Conservation (phyloP, 768 basidiomycete species). For the Auriscalpium orientale region DNA sequence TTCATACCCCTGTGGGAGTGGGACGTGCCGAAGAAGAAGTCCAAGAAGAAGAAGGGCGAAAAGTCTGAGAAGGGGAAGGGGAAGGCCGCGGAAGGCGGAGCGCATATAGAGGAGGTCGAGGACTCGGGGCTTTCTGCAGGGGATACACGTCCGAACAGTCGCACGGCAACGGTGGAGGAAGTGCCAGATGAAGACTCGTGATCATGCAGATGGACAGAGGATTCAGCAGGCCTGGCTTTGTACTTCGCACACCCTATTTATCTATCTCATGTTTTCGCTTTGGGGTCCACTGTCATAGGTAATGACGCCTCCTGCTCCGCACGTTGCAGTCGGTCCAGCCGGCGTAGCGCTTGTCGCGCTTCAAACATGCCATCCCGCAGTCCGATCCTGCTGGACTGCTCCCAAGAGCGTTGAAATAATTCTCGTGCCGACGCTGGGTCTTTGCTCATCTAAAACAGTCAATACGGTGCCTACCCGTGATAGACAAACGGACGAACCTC, state of each 20-base stretch:
- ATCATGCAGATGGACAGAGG: background rate
- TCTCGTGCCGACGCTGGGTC: constrained; percentile 7
- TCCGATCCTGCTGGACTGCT: constrained; percentile 9
- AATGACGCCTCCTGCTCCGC: background rate
- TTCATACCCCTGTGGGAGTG: constrained; percentile 97
- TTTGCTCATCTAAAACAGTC: constrained; percentile 3
- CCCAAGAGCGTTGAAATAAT: constrained; percentile 9
- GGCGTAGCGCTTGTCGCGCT: constrained; percentile 10
- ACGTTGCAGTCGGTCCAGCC: constrained; percentile 4
- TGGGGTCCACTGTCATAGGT: background rate
- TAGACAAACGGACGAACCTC: constrained; percentile 6
- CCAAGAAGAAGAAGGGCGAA: constrained; percentile 59
- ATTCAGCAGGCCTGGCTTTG: background rate
- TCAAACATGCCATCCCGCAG: constrained; percentile 10
- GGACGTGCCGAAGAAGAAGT: constrained; percentile 71
- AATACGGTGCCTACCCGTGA: background rate
- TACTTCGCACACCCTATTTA: constrained; percentile 8
- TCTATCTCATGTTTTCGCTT: constrained; percentile 6
- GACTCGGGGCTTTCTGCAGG: constrained; percentile 28
- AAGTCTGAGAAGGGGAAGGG: constrained; percentile 39
- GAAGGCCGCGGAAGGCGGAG: constrained; percentile 30
- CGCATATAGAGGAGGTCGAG: constrained; percentile 29
- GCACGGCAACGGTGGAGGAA: constrained; percentile 25
- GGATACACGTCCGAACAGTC: constrained; percentile 26
- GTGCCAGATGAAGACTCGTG: constrained; percentile 24